These are phyloP conservation scores for Venturiaceae sp. DNA, from an alignment of 2,329 filamentous ascomycete genomes.

Conservation along the genomic window DNA sequence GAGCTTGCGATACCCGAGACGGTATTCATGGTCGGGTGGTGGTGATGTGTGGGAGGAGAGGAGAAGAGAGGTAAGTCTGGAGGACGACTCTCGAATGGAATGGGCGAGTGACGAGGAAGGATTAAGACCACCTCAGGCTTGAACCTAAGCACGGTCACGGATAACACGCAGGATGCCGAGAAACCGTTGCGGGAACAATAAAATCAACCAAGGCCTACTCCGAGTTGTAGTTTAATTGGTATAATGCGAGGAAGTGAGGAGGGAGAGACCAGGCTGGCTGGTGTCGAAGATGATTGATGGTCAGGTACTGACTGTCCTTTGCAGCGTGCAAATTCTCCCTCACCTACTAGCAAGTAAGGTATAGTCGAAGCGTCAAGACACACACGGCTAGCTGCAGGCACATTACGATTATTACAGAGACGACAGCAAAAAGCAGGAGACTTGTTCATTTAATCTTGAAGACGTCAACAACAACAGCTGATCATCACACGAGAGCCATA, in stretches of 20 bases:
- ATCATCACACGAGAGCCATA: no score
- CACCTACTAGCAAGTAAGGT: neutral
- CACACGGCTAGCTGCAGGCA: neutral
- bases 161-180: neutral
- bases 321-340: no score
- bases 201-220: neutral
- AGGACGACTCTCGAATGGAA: neutral
- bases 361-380: neutral
- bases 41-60: neutral
- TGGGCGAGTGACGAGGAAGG: neutral
- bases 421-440: no score
- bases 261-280: no score
- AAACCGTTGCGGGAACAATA: neutral
- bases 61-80: neutral
- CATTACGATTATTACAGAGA: neutral
- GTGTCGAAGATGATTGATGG: no score
- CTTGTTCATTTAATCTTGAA: no score
- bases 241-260: no score
- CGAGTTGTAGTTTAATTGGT: no score
- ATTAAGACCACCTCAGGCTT: no score
- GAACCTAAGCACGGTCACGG: no score
- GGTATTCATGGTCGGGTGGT: neutral
- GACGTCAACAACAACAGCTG: no score
- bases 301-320: no score
- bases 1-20: slow-evolving; percentile 44